Base-by-base conservation (phyloP, 139 green algal species). In the Closterium sp. region DNA sequence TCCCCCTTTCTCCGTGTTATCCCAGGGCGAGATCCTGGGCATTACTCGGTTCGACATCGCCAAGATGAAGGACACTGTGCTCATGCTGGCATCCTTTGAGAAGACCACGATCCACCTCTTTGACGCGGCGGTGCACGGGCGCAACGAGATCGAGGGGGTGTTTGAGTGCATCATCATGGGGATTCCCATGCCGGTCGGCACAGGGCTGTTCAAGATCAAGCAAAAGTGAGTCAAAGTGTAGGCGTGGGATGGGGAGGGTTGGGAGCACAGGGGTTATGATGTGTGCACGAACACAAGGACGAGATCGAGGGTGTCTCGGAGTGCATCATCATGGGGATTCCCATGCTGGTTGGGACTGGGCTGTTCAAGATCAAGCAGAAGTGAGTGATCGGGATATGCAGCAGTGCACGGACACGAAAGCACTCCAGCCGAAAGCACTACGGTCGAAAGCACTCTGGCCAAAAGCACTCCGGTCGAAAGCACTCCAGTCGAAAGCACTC, bases 51-150 rank as follows among this genome's bases (percentile, higher is more conserved):
- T 99, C 91, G 98, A 98, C 91, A 99, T 99, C 76, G 97, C 97
- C 66, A 98, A 99, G 95, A 99, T 99, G 98, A 99, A 99, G 95
- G 98, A 99, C 94, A 97, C 93, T 69, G 98, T 99, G 89, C 96
- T 99, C 83, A 98, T 99, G 97, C 97, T 98, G 43, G 98, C 98
- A 4, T 98, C 95, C 28, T 99, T 99, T 95, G 98, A 99, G 95
- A 99, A 99, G 95, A 99, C 98, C 3, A 97, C 97, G 0, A 98
- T 99, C 95, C 98, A 99, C 95, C 95, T 99, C 55, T 99, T 99
- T 90, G 98, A 99, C 69, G 98, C 98, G 4, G 97, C 98, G 2
- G 95, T 99, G 87, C 92, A 94, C 30, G 94, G 94, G 25, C 84
- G 95, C 10, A 92, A 91, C 91, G 86, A 95, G 85, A 96, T 97